Conservation (phyloP, 495 filamentous ascomycete genomes). For the Talaromyces ruber region DNA sequence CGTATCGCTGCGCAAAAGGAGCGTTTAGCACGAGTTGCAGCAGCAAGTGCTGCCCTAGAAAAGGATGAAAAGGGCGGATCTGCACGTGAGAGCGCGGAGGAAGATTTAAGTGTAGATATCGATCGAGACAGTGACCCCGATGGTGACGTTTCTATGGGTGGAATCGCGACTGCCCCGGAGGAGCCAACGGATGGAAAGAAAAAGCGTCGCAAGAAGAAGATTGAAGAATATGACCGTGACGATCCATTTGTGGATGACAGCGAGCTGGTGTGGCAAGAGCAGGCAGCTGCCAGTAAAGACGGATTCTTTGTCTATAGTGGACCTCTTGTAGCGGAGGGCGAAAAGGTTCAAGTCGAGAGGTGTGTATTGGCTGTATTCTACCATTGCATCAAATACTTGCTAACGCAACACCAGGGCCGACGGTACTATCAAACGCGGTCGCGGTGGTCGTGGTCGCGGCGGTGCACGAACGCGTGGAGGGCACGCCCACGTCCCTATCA, state of each 20-base stretch:
- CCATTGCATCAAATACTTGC: not conserved
- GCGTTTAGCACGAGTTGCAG: conserved; percentile 72
- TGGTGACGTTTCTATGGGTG: conserved; percentile 72
- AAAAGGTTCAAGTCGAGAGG: conserved; percentile 78
- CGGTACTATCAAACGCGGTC: conserved; percentile 68
- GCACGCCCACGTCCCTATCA: conserved; percentile 29
- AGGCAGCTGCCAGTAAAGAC: conserved; percentile 87
- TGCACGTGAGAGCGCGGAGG: conserved; percentile 59
- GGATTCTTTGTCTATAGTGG: conserved; percentile 86
- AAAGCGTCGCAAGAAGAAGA: conserved; percentile 66
- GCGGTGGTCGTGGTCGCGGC: conserved; percentile 57
- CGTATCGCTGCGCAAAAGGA: conserved; percentile 77
- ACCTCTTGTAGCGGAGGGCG: conserved; percentile 75
- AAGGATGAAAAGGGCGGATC: conserved; percentile 52
- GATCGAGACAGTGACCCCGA: conserved; percentile 49
- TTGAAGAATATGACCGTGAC: conserved; percentile 92
- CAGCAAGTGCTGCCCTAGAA: conserved; percentile 73
- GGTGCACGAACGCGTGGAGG: conserved; percentile 29
- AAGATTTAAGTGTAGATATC: conserved; percentile 34
- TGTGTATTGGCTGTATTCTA: conserved; percentile 23
- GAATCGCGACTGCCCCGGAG: conserved; percentile 33
- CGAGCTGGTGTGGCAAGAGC: conserved; percentile 91
- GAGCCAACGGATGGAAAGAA: conserved; percentile 49
- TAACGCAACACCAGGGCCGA: conserved; percentile 47
- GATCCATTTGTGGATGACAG: conserved; percentile 98